Conservation (phyloP, 2,329 filamentous ascomycete genomes). For the Pseudogymnoascus sp. region DNA sequence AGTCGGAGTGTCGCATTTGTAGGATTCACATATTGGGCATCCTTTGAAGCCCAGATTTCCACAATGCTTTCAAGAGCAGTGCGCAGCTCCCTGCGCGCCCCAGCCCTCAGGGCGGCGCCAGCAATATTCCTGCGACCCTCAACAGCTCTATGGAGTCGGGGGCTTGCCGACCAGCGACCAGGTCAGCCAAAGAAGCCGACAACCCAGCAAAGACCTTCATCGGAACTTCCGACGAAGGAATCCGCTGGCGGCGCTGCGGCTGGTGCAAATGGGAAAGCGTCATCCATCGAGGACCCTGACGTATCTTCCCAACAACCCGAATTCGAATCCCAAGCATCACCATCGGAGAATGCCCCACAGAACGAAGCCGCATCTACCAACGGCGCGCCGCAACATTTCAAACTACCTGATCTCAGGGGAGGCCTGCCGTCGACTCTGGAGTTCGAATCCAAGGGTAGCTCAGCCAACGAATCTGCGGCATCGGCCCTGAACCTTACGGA, state of each 20-base stretch:
- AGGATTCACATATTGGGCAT: not conserved
- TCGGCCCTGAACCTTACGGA: conserved; percentile 44
- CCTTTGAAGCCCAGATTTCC: conserved; percentile 7
- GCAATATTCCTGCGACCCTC: conserved; percentile 29
- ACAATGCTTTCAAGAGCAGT: conserved; percentile 29
- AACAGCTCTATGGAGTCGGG: conserved; percentile 35
- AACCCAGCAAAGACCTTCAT: conserved; percentile 19
- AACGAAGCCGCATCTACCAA: conserved; percentile 29
- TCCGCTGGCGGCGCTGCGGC: conserved; percentile 13
- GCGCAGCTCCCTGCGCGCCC: conserved; percentile 22
- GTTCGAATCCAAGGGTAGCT: conserved; percentile 57
- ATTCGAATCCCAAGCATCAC: conserved; percentile 29
- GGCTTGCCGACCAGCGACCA: conserved; percentile 36
- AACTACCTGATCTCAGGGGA: conserved; percentile 82
- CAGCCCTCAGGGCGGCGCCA: conserved; percentile 21
- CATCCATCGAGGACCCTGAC: conserved; percentile 16
- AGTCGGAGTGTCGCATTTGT: conserved; percentile 23
- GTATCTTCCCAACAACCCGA: conserved; percentile 23
- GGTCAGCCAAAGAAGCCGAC: conserved; percentile 23
- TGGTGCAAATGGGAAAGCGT: conserved; percentile 15
- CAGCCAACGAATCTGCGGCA: conserved; percentile 24
- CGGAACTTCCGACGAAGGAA: conserved; percentile 4
- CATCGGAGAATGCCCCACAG: conserved; percentile 31
- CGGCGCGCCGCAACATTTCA: conserved; percentile 41
- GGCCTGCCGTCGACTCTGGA: conserved; percentile 89